These are phyloP conservation scores for Cyclotella kingstonii DNA, from an alignment of 108 stramenopile genomes.

Conservation along the genomic window DNA sequence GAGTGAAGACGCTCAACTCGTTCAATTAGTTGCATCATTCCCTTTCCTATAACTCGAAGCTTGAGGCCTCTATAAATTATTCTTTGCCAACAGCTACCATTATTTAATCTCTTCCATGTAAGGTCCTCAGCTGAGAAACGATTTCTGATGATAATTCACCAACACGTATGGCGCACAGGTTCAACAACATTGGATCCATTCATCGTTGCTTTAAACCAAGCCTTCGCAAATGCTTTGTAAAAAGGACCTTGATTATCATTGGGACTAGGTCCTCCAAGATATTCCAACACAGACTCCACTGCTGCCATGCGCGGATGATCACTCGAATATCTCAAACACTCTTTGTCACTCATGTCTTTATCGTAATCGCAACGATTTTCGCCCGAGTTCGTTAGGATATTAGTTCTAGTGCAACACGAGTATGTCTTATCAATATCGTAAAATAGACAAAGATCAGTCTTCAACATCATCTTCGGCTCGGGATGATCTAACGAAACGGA, in stretches of 20 bases:
- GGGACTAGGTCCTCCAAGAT: constrained; percentile 21
- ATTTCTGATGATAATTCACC: no score
- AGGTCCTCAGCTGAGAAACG: no score
- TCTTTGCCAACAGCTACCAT: no score
- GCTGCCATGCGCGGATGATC: constrained; percentile 14
- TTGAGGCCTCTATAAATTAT: no score
- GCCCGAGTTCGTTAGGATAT: constrained; percentile 6
- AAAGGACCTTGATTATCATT: constrained; percentile 39
- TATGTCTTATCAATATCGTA: constrained; percentile 6
- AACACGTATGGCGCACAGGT: no score
- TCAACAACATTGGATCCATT: no score
- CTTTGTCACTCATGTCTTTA: constrained; percentile 2
- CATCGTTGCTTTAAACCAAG: constrained; percentile 43
- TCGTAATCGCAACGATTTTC: constrained; percentile 13
- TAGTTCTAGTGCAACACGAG: constrained; percentile 32
- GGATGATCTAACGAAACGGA: constrained; percentile 3
- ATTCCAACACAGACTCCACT: constrained; percentile 20
- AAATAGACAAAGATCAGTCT: constrained; percentile 33
- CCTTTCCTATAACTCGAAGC: no score
- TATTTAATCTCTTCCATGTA: no score
- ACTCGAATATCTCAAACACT: constrained; percentile 15
- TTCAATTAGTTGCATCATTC: no score
- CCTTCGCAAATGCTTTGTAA: constrained; percentile 21
- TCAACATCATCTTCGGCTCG: constrained; percentile 37
- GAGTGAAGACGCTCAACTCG: no score